phyloP scores from a whole-genome alignment of 495 filamentous ascomycete genomes.

The Hypoxylon subgilvum region DNA sequence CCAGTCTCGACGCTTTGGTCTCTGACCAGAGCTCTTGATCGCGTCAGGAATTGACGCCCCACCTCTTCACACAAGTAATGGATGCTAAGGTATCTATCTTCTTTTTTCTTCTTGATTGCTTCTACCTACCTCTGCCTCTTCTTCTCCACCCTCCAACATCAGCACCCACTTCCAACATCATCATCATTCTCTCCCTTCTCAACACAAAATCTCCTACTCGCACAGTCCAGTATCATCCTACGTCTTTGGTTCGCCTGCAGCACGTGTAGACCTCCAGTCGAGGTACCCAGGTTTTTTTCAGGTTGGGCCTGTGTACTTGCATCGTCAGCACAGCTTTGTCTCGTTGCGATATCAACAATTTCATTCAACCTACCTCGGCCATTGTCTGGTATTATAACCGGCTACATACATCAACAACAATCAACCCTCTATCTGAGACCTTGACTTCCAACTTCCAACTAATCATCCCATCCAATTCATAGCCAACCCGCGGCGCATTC shows the following conservation, averaged over 20 bases:
- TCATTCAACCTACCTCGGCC: neutral
- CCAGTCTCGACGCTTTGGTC: constrained; percentile 4
- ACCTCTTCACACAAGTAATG: constrained; percentile 36
- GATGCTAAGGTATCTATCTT: constrained; percentile 46
- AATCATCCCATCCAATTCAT: constrained; percentile 26
- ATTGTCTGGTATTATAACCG: too few species aligned
- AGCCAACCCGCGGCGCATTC: constrained; percentile 77
- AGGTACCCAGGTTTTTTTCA: too few species aligned
- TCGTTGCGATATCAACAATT: neutral
- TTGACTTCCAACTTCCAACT: constrained; percentile 4
- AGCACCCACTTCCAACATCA: too few species aligned
- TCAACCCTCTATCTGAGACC: neutral
- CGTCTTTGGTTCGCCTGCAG: too few species aligned
- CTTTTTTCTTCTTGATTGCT: neutral
- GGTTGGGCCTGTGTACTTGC: too few species aligned
- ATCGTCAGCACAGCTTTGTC: too few species aligned
- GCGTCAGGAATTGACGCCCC: constrained; percentile 5
- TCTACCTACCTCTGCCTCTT: constrained; percentile 1
- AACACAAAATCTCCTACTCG: constrained; percentile 11
- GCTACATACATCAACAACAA: too few species aligned
- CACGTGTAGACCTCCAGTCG: too few species aligned
- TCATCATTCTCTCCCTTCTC: too few species aligned
- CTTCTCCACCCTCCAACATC: neutral
- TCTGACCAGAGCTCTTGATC: constrained; percentile 13
- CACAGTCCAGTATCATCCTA: too few species aligned